These are phyloP conservation scores for Spinacia oleracea DNA, from an alignment of 179 eudicot species.

Conservation along the genomic window DNA sequence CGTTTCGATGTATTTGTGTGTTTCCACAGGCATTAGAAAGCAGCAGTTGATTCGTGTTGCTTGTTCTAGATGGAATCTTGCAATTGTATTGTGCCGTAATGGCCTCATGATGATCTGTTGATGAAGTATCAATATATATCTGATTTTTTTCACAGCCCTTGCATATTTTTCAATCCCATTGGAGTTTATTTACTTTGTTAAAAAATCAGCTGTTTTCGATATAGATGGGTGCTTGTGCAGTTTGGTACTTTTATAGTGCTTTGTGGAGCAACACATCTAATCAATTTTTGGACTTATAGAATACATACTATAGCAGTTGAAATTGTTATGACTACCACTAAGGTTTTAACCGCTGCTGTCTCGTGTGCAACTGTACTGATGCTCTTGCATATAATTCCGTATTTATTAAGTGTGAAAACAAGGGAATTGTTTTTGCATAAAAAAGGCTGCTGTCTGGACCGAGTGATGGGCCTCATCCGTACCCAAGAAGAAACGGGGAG, in stretches of 20 bases:
- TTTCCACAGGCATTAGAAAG: slow-evolving; percentile 42
- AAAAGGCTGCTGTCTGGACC: slow-evolving; percentile 93
- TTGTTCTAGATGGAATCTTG: slow-evolving; percentile 65
- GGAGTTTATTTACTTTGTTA: slow-evolving; percentile 91
- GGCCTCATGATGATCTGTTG: slow-evolving; percentile 81
- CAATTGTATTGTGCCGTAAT: slow-evolving; percentile 86
- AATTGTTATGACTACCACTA: slow-evolving; percentile 77
- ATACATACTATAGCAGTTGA: slow-evolving; percentile 77
- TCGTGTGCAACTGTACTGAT: slow-evolving; percentile 93
- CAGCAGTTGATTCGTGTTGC: slow-evolving; percentile 18
- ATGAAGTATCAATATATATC: slow-evolving; percentile 94
- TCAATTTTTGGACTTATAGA: slow-evolving; percentile 78
- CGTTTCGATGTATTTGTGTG: not conserved
- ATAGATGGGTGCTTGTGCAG: slow-evolving; percentile 96
- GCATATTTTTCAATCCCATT: slow-evolving; percentile 95
- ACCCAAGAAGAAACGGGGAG: slow-evolving; percentile 97
- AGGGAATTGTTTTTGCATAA: slow-evolving; percentile 92
- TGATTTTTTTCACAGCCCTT: slow-evolving; percentile 93
- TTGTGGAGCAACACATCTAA: slow-evolving; percentile 94
- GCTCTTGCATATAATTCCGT: slow-evolving; percentile 98
- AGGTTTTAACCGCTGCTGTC: slow-evolving; percentile 75
- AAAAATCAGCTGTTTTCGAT: slow-evolving; percentile 93
- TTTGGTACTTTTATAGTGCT: slow-evolving; percentile 97
- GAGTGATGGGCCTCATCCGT: slow-evolving; percentile 94
- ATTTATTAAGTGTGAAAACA: slow-evolving; percentile 86